Conservation (phyloP, 306 rosid species). For the Oxytropis ochrocephala region DNA sequence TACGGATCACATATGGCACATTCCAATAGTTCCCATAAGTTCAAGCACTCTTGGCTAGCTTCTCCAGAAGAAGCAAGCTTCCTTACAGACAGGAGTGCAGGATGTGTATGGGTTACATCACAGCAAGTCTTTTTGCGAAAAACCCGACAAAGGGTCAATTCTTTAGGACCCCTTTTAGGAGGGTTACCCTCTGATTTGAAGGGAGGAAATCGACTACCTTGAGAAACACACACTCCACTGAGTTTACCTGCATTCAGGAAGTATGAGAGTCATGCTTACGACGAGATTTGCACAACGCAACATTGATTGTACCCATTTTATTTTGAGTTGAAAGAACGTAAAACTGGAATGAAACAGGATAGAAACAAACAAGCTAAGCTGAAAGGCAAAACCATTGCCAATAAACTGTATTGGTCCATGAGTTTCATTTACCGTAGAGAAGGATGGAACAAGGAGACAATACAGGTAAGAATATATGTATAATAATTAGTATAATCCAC, state of each 20-base stretch:
- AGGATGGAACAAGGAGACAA: not conserved
- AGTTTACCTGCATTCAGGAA: constrained; percentile 44
- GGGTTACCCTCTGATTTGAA: constrained; percentile 69
- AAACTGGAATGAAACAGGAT: not conserved
- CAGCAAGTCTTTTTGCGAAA: constrained; percentile 85
- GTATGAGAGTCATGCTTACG: not conserved
- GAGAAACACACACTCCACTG: constrained; percentile 66
- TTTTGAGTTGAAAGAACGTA: not conserved
- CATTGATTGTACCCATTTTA: not conserved
- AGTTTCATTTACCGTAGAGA: not conserved
- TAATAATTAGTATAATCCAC: not conserved
- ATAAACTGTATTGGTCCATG: not conserved
- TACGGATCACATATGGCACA: constrained; percentile 87
- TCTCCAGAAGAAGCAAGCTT: constrained; percentile 83
- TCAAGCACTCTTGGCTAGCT: constrained; percentile 75
- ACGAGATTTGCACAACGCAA: not conserved
- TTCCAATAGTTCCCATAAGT: constrained; percentile 88
- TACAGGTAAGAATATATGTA: not conserved
- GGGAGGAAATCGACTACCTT: constrained; percentile 82
- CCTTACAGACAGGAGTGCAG: constrained; percentile 66
- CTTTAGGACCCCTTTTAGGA: constrained; percentile 75
- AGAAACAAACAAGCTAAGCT: not conserved
- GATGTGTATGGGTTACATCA: constrained; percentile 72
- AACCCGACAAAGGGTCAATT: constrained; percentile 76
- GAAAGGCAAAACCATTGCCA: not conserved